These are phyloP conservation scores for Apostasia shenzhenica DNA, from an alignment of 106 monocot genomes.

Conservation along the genomic window DNA sequence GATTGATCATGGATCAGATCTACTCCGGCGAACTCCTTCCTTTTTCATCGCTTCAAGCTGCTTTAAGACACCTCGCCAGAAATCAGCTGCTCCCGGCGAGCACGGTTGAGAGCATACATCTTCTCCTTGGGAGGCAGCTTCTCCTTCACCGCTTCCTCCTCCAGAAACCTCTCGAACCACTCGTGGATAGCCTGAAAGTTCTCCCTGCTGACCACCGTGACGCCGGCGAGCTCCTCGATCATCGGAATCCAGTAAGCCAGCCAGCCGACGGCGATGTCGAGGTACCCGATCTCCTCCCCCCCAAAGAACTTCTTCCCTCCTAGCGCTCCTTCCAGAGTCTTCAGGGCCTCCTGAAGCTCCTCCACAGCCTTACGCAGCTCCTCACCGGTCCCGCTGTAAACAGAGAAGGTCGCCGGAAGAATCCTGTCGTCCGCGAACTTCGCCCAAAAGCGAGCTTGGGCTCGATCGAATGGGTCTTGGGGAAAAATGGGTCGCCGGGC, in stretches of 20 bases:
- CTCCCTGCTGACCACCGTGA: too few relatives aligned
- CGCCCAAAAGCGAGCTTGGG: conserved; percentile 7
- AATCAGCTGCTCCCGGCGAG: too few relatives aligned
- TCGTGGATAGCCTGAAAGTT: too few relatives aligned
- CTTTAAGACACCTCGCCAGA: too few relatives aligned
- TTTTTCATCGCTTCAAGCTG: too few relatives aligned
- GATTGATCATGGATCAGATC: too few relatives aligned
- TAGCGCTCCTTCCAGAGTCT: conserved; percentile 3
- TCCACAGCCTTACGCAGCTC: background rate
- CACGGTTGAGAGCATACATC: too few relatives aligned
- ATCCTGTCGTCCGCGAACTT: conserved; percentile 8
- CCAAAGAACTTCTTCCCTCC: conserved; percentile 7
- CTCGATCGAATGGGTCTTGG: conserved; percentile 3
- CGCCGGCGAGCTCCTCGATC: too few relatives aligned
- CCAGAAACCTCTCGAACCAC: too few relatives aligned
- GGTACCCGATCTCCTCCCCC: conserved; percentile 1
- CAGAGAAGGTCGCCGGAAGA: background rate
- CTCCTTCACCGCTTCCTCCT: too few relatives aligned
- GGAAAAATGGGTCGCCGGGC: background rate
- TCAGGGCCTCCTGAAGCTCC: background rate
- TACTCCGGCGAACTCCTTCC: too few relatives aligned
- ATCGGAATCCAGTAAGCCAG: conserved; percentile 3
- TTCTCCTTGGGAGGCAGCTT: too few relatives aligned
- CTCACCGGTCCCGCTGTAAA: conserved; percentile 3
- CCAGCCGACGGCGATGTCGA: conserved; percentile 6